phyloP scores from a whole-genome alignment of 2,329 filamentous ascomycete genomes.

The Penicillium corylophilum region DNA sequence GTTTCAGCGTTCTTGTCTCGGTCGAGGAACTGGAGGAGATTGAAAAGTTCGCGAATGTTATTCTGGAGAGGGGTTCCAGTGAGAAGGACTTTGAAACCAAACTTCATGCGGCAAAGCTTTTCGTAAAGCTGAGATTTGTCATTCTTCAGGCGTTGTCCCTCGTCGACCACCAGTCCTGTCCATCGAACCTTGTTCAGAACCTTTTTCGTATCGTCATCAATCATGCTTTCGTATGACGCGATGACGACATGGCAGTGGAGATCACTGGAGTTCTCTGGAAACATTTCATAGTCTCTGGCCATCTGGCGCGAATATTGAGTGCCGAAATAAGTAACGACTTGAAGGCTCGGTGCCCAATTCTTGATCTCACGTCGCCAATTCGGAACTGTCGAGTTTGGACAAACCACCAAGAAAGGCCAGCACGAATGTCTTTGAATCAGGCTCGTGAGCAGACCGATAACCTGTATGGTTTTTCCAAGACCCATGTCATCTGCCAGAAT shows the following conservation, averaged over 20 bases:
- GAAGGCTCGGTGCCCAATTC: conserved; percentile 80
- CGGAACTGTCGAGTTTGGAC: conserved; percentile 92
- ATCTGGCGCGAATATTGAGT: conserved; percentile 71
- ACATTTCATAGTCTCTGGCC: conserved; percentile 81
- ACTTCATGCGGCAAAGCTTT: conserved; percentile 68
- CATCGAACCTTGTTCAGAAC: conserved; percentile 73
- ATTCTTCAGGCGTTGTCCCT: conserved; percentile 93
- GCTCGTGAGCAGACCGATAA: conserved; percentile 76
- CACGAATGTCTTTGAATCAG: conserved; percentile 69
- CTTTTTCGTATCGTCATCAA: conserved; percentile 65
- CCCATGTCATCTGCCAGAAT: conserved; percentile 98
- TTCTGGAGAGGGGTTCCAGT: conserved; percentile 81
- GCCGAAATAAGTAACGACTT: conserved; percentile 92
- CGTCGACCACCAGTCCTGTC: conserved; percentile 87
- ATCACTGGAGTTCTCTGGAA: conserved; percentile 60
- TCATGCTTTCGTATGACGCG: conserved; percentile 88
- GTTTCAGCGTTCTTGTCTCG: conserved; percentile 65
- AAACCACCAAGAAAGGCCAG: conserved; percentile 90
- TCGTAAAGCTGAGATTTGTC: conserved; percentile 80
- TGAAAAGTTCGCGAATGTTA: conserved; percentile 92
- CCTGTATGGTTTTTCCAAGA: conserved; percentile 93
- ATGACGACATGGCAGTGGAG: conserved; percentile 89
- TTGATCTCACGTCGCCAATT: conserved; percentile 98
- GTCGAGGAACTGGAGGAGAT: conserved; percentile 92
- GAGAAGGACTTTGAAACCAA: conserved; percentile 80